Evolutionary conservation across 805 yeast genomes (phyloP).

Genomic region (Zygotorulaspora danielsina): DNA sequence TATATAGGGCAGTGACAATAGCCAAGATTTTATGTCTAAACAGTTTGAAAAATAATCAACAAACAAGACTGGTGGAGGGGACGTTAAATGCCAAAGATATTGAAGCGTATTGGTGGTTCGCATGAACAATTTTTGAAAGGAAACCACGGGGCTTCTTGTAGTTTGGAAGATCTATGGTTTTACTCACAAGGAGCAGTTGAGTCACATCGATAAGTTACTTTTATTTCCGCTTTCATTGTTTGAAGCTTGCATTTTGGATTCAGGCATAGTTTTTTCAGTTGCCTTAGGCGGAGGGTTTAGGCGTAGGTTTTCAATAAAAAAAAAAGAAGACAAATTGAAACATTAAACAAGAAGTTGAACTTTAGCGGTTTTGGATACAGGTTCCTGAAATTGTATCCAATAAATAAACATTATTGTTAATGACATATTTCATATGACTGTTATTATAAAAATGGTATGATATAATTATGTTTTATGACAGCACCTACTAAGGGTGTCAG

Average conservation of each 20-base stretch:
- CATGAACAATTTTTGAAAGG: too few relatives aligned
- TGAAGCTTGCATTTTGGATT: slow-evolving; percentile 1
- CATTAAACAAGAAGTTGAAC: slow-evolving; percentile 3
- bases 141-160: slow-evolving; percentile 3
- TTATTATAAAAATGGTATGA: slow-evolving; percentile 6
- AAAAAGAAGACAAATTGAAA: background rate
- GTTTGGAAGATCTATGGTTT: too few relatives aligned
- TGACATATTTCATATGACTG: slow-evolving; percentile 1
- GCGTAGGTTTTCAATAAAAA: too few relatives aligned
- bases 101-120: too few relatives aligned
- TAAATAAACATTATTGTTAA: background rate
- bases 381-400: slow-evolving; percentile 1
- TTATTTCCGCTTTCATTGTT: slow-evolving; percentile 4
- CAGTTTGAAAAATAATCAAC: too few relatives aligned
- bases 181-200: too few relatives aligned
- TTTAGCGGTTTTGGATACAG: background rate
- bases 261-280: background rate
- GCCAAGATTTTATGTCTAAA: too few relatives aligned
- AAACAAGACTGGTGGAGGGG: too few relatives aligned
- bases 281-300: background rate
- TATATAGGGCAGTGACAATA: too few relatives aligned
- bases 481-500: background rate
- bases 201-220: too few relatives aligned
- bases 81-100: too few relatives aligned
- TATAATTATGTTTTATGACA: background rate